Base-by-base conservation (phyloP, 192 early-diverging fungal species). In the Podochytrium sp. region DNA sequence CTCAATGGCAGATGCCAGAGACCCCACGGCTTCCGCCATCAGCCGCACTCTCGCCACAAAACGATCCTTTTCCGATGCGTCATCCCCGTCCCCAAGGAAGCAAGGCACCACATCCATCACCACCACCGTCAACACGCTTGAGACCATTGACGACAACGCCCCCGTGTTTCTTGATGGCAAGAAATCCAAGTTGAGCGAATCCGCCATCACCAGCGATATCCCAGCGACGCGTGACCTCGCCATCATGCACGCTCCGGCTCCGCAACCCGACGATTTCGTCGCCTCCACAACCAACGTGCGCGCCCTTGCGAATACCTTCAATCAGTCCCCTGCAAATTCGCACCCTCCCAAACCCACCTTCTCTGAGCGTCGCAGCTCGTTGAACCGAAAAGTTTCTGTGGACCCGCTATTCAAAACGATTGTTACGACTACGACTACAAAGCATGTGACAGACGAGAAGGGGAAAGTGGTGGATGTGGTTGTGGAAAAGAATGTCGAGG, bases 351-450 rank as follows among this genome's bases (percentile, higher is more conserved):
- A 7, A 55, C 52, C 10, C 7, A 29, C 52, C 10, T 23, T 55
- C 25, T 7, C 52, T 55, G 23, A 20, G 12, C 52, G 52, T 25
- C 52, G 52, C 52, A 55, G 52, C 52, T 55, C 52, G 7, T 25
- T 55, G 16, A 7, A 27, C 25, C 52, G 25, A 20, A 55, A 55
- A 25, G 30, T 27, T 27, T 29, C 52, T 6, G 25, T 7, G 7
- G 52, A 55, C 0, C 52, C 20, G 23, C n/a, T n/a, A n/a, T 55
- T 55, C 52, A 55, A 55, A 55, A 55, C 52, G 30, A 55, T 55
- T 23, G 52, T 55, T 29, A 55, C 52, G 0, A 55, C 52, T 23
- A 55, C 52, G 30, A 55, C 52, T 55, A 55, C 52, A 55, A 55
- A 55, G 30, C 20, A 20, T 27, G 25, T 55, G 10, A 55, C 7